Percentiles rank a stretch among this genome's conserved stretches.
phyloP scores from a whole-genome alignment of 2,329 filamentous ascomycete species.

The Phialophora macrospora region DNA sequence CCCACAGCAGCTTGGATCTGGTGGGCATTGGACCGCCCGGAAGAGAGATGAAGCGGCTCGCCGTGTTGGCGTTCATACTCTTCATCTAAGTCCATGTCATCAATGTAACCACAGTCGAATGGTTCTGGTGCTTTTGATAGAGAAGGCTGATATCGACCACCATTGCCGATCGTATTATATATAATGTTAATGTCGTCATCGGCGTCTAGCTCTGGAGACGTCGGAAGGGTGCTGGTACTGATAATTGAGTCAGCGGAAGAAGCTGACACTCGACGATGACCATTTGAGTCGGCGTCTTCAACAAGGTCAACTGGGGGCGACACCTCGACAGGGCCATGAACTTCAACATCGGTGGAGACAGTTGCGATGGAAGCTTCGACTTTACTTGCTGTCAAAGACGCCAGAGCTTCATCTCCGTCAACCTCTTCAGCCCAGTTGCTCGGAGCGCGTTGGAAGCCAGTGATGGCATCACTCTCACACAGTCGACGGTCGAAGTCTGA shows the following conservation, averaged over 20 bases:
- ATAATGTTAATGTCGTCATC: conserved; percentile 5
- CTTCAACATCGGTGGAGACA: neutral
- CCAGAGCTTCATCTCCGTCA: neutral
- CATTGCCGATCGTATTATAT: neutral
- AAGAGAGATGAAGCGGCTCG: neutral
- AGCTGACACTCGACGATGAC: conserved; percentile 5
- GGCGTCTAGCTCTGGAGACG: neutral
- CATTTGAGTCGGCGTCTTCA: neutral
- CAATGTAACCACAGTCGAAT: neutral
- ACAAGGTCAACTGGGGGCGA: neutral
- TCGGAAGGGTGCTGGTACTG: neutral
- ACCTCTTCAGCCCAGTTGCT: conserved; percentile 20
- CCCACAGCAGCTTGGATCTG: neutral
- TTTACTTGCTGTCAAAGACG: neutral
- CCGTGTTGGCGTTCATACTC: neutral
- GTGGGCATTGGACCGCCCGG: neutral
- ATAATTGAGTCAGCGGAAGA: neutral
- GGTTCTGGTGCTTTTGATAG: neutral
- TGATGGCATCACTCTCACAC: neutral
- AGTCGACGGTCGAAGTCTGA: neutral
- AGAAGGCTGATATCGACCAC: neutral
- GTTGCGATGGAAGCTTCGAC: neutral
- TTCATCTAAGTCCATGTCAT: neutral
- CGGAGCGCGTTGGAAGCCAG: neutral
- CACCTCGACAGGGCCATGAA: neutral